Percentiles rank a stretch among this genome's conserved stretches.
Evolutionary conservation across 2,329 filamentous ascomycete genomes (phyloP).

Genomic region (Colletotrichum neosansevieriae): DNA sequence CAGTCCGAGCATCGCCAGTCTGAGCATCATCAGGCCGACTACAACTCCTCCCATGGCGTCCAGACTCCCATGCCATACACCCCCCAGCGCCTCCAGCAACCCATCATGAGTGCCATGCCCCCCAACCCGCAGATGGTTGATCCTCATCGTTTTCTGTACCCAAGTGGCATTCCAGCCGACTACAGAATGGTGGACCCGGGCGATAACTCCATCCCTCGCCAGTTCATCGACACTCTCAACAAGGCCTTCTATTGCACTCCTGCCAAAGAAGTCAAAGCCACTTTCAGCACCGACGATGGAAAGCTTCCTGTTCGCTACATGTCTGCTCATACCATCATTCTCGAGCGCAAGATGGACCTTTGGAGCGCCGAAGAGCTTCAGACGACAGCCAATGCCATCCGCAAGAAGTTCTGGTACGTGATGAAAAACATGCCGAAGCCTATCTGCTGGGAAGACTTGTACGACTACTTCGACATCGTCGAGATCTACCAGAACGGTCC

Average conservation of each 20-base stretch:
- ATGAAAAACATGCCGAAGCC: slow-evolving; percentile 51
- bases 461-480: slow-evolving; percentile 60
- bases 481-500: slow-evolving; percentile 62
- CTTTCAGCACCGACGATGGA: slow-evolving; percentile 55
- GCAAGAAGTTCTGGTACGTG: slow-evolving; percentile 50
- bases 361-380: slow-evolving; percentile 57
- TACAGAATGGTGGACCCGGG: slow-evolving; percentile 50
- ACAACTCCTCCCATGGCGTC: not conserved
- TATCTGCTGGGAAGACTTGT: slow-evolving; percentile 56
- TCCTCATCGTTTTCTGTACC: slow-evolving; percentile 46
- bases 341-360: slow-evolving; percentile 48
- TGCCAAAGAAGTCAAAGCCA: slow-evolving; percentile 47
- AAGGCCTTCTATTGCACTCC: slow-evolving; percentile 53
- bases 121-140: slow-evolving; percentile 40
- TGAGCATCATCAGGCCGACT: not conserved
- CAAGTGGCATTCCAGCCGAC: slow-evolving; percentile 49
- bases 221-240: slow-evolving; percentile 53
- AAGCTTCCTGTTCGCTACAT: slow-evolving; percentile 46
- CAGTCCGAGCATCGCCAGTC: not conserved
- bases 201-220: slow-evolving; percentile 43
- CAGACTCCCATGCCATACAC: not conserved
- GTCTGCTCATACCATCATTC: slow-evolving; percentile 43
- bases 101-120: slow-evolving; percentile 8
- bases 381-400: slow-evolving; percentile 53
- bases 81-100: not conserved